phyloP scores from a whole-genome alignment of 306 rosid species.

The Nissolia schottii region DNA sequence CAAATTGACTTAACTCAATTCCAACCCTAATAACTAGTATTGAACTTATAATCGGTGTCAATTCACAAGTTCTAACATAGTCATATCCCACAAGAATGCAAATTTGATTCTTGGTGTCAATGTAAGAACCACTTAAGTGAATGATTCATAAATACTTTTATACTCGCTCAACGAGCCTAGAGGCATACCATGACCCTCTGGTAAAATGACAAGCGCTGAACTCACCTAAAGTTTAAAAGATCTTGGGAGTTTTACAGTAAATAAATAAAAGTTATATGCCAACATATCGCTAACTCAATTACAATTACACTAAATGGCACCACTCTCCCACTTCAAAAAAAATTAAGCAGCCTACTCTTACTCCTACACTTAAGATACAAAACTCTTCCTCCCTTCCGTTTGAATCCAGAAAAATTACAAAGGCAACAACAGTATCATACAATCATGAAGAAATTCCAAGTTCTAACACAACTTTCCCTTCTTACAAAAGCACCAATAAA shows the following conservation, averaged over 20 bases:
- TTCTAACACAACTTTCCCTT: background rate
- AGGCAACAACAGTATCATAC: constrained; percentile 8
- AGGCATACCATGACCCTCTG: no score
- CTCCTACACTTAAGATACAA: constrained; percentile 10
- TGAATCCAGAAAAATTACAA: constrained; percentile 7
- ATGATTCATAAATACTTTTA: no score
- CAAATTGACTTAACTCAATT: no score
- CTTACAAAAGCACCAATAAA: background rate
- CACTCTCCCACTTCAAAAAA: background rate
- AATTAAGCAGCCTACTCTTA: background rate
- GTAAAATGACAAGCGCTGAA: no score
- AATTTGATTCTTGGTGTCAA: no score
- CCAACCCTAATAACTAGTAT: no score
- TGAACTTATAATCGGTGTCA: background rate
- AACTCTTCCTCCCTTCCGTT: background rate
- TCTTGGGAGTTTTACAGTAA: background rate
- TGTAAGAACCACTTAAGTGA: no score
- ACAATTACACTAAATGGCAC: background rate
- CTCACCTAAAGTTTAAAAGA: no score
- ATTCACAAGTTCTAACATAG: background rate
- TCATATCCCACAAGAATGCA: no score
- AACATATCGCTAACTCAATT: background rate
- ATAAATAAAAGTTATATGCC: background rate
- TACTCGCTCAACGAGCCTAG: no score
- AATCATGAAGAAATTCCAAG: background rate